Base-by-base conservation (phyloP, 495 filamentous ascomycete species). In the Penicillium diatomitis region DNA sequence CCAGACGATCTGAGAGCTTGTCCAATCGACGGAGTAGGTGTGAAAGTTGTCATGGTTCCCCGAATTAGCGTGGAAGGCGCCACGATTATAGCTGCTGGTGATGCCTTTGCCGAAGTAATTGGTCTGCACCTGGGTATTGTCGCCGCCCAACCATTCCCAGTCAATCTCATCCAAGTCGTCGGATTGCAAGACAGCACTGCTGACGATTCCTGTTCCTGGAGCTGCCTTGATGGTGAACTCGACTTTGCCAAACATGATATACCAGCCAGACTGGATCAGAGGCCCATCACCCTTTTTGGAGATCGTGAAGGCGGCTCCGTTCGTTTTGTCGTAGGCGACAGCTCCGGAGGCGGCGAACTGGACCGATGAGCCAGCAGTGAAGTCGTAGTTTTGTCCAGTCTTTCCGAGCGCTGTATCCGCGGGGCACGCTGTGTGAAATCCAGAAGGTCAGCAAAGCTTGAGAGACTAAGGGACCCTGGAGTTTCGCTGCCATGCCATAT, bases 121-220 rank as follows among this genome's bases (percentile, higher is more conserved):
- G 69, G 74, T 90, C 56, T 86, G 80, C 10, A 80, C 86, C 28
- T 74, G 60, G 39, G 68, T 71, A 38, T 66, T 62, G 55, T 87
- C 80, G 31, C 75, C 80, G 41, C 87, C 86, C 12, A 87, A 75
- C 70, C 86, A 90, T 62, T 91, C 89, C 84, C 85, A 91, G 64
- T 95, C 90, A 48, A 96, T 84, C 61, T 96, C 90, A 59, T 96
- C 90, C 12, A 94, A 73, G 54, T 86, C 82, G 54, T 94, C 89
- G 32, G 86, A 90, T 56, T 88, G 78, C 56, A 91, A 72, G 37
- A 94, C 87, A 45, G 89, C 80, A 48, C 84, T 88, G 67, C 85
- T 89, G 47, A 79, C 75, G 12, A 79, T 83, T n/a, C 82, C 82
- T 2, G 65, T 71, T 31, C 82, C 82, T 0, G 80, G 72, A 4